Evolutionary conservation across 257 asterid species (phyloP).

Genomic region (Fraxinus americana): DNA sequence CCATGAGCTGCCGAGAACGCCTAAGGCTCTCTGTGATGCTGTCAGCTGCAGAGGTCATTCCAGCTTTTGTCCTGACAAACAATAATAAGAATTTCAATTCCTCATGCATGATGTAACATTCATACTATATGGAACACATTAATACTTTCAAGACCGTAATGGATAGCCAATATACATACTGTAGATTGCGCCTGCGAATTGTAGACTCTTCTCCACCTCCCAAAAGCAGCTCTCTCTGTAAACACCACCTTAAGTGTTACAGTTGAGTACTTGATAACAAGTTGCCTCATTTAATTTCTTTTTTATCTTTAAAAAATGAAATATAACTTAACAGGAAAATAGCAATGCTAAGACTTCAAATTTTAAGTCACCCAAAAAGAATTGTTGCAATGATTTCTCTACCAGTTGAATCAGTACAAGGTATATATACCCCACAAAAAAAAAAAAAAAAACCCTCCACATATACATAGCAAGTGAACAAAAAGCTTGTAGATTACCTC

Average conservation of each 20-base stretch:
- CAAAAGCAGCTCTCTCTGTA: constrained; percentile 86
- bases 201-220: constrained; percentile 99
- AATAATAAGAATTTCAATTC: too few relatives aligned
- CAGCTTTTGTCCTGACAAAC: too few relatives aligned
- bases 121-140: constrained; percentile 8
- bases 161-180: constrained; percentile 47
- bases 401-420: too few relatives aligned
- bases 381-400: too few relatives aligned
- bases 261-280: neutral
- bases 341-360: neutral
- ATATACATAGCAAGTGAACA: neutral
- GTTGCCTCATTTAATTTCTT: neutral
- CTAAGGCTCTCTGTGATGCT: constrained; percentile 40
- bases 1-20: constrained; percentile 95
- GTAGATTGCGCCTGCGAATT: constrained; percentile 79
- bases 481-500: constrained; percentile 50
- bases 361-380: too few relatives aligned
- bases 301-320: neutral
- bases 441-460: too few relatives aligned
- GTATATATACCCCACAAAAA: neutral
- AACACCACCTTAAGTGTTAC: constrained; percentile 23
- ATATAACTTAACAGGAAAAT: neutral
- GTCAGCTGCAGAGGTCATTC: too few relatives aligned
- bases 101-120: constrained; percentile 16
- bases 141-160: neutral